Base-by-base conservation (phyloP, 1,284 basidiomycete genomes). In the Ustilago nuda region DNA sequence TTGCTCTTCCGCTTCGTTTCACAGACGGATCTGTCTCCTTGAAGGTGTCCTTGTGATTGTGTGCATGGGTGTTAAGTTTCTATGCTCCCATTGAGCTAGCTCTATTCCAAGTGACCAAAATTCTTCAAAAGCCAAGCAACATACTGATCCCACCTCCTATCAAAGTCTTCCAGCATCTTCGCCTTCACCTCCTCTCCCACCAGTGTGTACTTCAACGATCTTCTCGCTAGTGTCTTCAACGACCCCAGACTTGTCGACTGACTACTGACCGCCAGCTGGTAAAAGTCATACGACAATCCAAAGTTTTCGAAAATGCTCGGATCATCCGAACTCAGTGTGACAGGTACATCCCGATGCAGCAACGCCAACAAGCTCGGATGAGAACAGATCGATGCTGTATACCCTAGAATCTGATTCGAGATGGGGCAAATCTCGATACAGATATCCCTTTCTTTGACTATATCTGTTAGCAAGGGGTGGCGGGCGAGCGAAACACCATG, bases 401-500 rank as follows among this genome's bases (percentile, higher is more conserved):
- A 81, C 30, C 74, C 74, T 1, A 82, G 66, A 12, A 81, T 33
- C 39, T 82, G 78, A 57, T 82, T 82, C 27, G 78, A 80, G 43
- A 85, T 79, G 13, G 84, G 84, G 56, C 84, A 85, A 36, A 91
- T 88, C 86, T 93, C 92, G 27, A 93, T 80, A 8, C 90, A 89
- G 70, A 93, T 91, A 9, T 87, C 87, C 51, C 87, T 88, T 78
- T 92, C 89, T 65, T 89, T 88, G 81, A 92, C 92, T 6, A 89
- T 88, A 54, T 91, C 87, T 84, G 93, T 89, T 33, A 93, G 86
- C 69, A 89, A 89, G 0, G 92, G 92, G 81, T 93, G 92, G 79
- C 92, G 92, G 45, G 89, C 88, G 23, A 93, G 87, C 3, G 91
- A 92, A 81, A 90, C 92, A 6, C 91, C 92, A 85, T 93, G 92